phyloP scores from a whole-genome alignment of 768 basidiomycete species.

The Daedaleopsis sinensis region DNA sequence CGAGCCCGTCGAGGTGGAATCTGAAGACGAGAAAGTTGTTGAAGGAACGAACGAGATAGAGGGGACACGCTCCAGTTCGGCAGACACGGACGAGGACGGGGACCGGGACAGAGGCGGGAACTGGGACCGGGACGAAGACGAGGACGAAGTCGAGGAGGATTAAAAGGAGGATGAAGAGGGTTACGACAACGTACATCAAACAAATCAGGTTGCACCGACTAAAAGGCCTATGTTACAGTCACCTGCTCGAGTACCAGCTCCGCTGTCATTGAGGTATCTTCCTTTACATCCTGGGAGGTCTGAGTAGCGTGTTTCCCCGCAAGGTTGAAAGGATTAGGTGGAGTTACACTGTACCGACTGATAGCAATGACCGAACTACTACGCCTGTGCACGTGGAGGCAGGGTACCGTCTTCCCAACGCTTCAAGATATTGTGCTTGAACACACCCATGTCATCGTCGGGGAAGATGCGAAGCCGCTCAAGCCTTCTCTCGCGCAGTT shows the following conservation, averaged over 20 bases:
- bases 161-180: neutral
- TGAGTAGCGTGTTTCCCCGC: neutral
- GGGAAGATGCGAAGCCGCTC: slow-evolving; percentile 90
- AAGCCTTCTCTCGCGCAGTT: slow-evolving; percentile 84
- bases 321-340: slow-evolving; percentile 11
- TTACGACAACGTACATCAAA: neutral
- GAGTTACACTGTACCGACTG: neutral
- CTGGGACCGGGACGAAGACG: neutral
- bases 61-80: no score
- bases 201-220: neutral
- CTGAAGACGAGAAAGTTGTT: neutral
- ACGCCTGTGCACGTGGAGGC: slow-evolving; percentile 4
- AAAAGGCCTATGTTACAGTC: neutral
- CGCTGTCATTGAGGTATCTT: neutral
- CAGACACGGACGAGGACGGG: neutral
- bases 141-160: slow-evolving; percentile 1
- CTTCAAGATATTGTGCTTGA: slow-evolving; percentile 75
- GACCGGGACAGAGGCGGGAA: neutral
- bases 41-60: no score
- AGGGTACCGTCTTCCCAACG: slow-evolving; percentile 86
- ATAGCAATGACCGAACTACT: neutral
- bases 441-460: slow-evolving; percentile 73
- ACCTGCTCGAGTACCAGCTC: neutral
- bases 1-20: neutral
- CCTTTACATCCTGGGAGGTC: neutral